Base-by-base conservation (phyloP, 768 basidiomycete species). In the Boletus edulis region DNA sequence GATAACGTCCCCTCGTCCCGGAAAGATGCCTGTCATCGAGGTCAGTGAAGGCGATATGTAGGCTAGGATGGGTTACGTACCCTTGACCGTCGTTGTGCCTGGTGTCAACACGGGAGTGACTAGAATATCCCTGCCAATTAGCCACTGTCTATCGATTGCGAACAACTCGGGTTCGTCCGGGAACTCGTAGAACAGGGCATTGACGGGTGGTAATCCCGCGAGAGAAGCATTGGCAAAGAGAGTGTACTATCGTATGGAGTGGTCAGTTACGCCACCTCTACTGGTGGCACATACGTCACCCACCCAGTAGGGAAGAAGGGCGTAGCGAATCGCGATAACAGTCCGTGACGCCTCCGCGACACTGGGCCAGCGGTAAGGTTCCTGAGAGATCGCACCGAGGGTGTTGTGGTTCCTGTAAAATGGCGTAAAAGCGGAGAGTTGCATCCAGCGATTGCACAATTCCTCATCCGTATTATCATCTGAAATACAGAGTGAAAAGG, bases 101-200 rank as follows among this genome's bases (percentile, higher is more conserved):
- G 88, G 87, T 12, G 70, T 73, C 35, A 91, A 70, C 0, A 91
- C 89, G 3, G 90, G 90, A 0, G 89, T 89, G 49, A 92, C 82
- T 38, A 92, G 79, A 46, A 93, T 78, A 58, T 86, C 80, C 15
- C 76, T 55, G 13, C 91, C 90, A 39, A 39, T 18, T 56, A 91
- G 65, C 75, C 87, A 92, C 68, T 92, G 90, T 22, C 74, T 69
- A 56, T 86, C 84, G 17, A 87, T 69, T 27, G 70, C 70, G 52
- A 85, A 85, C 1, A 85, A 64, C 58, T 86, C 83, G 2, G 84
- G 79, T 61, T 89, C 83, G 47, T 85, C 72, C 1, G 86, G 86
- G 73, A 88, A 91, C 65, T 90, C 85, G 64, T 78, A 90, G 77
- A 88, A 90, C 18, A 91, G 76, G 9, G 90, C 84, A 35, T 82